Conservation (phyloP, 176 grass and related monocot genomes). For the Leersia perrieri region DNA sequence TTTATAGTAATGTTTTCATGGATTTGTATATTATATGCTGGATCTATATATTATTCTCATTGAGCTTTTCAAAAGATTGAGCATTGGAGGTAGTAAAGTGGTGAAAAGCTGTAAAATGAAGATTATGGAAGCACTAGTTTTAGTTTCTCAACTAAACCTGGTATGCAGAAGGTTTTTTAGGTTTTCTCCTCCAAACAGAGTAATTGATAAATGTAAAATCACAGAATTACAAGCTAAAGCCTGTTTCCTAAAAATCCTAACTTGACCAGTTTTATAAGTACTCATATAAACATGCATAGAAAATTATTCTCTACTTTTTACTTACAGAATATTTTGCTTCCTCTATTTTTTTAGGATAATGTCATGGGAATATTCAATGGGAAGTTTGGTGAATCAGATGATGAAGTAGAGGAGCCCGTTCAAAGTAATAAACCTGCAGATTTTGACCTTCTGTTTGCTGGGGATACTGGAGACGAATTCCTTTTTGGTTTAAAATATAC, state of each 20-base stretch:
- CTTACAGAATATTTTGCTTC: conserved; percentile 22
- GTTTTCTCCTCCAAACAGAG: background rate
- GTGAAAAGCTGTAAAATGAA: no score
- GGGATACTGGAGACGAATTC: conserved; percentile 83
- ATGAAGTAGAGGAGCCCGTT: conserved; percentile 56
- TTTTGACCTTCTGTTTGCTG: conserved; percentile 70
- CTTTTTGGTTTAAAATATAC: conserved; percentile 95
- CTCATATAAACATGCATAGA: no score
- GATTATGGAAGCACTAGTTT: no score
- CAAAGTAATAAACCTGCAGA: conserved; percentile 70
- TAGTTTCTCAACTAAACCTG: background rate
- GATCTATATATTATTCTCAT: no score
- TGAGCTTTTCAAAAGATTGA: no score
- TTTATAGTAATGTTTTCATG: no score
- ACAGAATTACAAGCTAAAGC: background rate
- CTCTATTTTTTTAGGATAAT: conserved; percentile 56
- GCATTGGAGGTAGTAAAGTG: no score
- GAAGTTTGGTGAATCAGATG: conserved; percentile 68
- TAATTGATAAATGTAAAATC: background rate
- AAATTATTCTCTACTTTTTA: background rate
- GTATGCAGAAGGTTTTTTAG: background rate
- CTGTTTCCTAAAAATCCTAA: background rate
- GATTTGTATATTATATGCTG: no score
- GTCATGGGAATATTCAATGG: conserved; percentile 63
- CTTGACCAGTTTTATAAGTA: background rate